Evolutionary conservation across 2,329 filamentous ascomycete genomes (phyloP).

Genomic region (Cryphonectria parasitica): DNA sequence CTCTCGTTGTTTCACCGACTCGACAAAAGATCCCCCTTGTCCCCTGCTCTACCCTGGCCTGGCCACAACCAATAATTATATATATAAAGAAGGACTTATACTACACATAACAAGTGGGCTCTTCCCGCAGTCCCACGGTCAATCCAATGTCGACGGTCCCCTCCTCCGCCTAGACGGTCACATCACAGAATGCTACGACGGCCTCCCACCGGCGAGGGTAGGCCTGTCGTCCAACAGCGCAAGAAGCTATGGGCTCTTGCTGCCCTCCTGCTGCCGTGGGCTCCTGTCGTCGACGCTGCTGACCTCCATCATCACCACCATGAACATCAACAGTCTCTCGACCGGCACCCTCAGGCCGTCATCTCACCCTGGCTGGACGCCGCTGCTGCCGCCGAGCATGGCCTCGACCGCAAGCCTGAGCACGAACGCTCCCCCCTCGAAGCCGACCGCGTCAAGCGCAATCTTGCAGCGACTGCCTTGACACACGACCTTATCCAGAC

Average conservation of each 20-base stretch:
- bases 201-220: slow-evolving; percentile 55
- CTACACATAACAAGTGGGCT: slow-evolving; percentile 8
- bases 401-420: slow-evolving; percentile 11
- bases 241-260: slow-evolving; percentile 50
- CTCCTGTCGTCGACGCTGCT: slow-evolving; percentile 53
- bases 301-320: slow-evolving; percentile 43
- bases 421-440: slow-evolving; percentile 27
- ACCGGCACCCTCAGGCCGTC: slow-evolving; percentile 31
- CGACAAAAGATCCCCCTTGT: background rate
- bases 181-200: slow-evolving; percentile 57
- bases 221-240: slow-evolving; percentile 47
- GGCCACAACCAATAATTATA: background rate
- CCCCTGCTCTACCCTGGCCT: background rate
- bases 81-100: background rate
- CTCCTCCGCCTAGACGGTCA: slow-evolving; percentile 22
- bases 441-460: slow-evolving; percentile 28
- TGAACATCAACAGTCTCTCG: slow-evolving; percentile 35
- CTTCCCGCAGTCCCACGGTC: slow-evolving; percentile 6
- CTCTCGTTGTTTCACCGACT: slow-evolving; percentile 10
- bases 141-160: slow-evolving; percentile 27
- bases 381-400: slow-evolving; percentile 6
- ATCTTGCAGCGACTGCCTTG: slow-evolving; percentile 31
- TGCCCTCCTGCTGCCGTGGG: slow-evolving; percentile 53
- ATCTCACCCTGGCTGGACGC: slow-evolving; percentile 22
- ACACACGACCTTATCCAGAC: slow-evolving; percentile 29